phyloP scores from a whole-genome alignment of 140 eudicot species.

The Stevia rebaudiana region DNA sequence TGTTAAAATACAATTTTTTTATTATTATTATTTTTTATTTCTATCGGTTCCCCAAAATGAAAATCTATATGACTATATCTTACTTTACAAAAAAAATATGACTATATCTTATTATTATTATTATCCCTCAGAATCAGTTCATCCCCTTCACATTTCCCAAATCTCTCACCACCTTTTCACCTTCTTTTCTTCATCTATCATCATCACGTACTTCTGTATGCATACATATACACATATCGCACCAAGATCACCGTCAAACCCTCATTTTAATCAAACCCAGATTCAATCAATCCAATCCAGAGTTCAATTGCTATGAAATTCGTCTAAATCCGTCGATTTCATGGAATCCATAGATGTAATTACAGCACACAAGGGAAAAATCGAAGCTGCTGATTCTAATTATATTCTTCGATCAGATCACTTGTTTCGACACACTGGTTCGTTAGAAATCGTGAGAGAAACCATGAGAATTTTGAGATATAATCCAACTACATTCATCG shows the following conservation, averaged over 20 bases:
- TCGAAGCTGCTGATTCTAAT: neutral
- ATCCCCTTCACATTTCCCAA: slow-evolving; percentile 9
- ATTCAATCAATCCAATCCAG: neutral
- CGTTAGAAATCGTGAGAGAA: slow-evolving; percentile 50
- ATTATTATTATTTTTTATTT: no score
- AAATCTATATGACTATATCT: no score
- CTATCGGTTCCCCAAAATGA: no score
- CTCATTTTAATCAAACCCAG: neutral
- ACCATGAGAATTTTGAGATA: slow-evolving; percentile 47
- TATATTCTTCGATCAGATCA: slow-evolving; percentile 18
- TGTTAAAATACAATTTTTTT: no score
- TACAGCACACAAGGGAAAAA: no score
- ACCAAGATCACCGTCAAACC: neutral
- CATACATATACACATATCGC: neutral
- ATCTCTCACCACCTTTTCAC: slow-evolving; percentile 26
- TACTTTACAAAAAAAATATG: no score
- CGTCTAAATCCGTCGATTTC: neutral
- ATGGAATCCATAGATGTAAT: slow-evolving; percentile 29
- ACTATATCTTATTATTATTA: no score
- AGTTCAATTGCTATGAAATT: neutral
- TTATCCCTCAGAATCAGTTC: slow-evolving; percentile 16
- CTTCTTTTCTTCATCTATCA: no score
- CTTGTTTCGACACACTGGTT: slow-evolving; percentile 1
- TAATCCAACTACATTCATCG: slow-evolving; percentile 43
- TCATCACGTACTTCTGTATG: slow-evolving; percentile 14